Base-by-base conservation (phyloP, 2,329 filamentous ascomycete genomes). In the Cytospora piceae region DNA sequence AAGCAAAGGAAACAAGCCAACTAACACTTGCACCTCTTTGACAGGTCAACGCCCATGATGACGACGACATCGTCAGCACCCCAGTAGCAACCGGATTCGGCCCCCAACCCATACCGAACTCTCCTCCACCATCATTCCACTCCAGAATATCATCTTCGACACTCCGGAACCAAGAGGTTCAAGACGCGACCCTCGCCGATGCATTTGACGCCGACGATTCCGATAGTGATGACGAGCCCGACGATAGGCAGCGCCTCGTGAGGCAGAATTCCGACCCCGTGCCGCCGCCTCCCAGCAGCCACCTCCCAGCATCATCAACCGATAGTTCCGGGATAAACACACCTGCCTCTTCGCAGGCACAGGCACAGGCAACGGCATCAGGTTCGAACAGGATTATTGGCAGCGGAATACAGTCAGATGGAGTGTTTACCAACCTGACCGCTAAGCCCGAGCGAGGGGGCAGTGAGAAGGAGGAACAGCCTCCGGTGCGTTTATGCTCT, bases 361-460 rank as follows among this genome's bases (percentile, higher is more conserved):
- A n/a, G 72, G 72, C 58, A 65, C 70, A 22, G 61, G 66, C 22
- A 61, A 63, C 32, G 66, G 57, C 66, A 29, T 37, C 64, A 15
- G 64, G 68, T 2, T 68, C 55, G 11, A 67, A 59, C 37, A 29
- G 67, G 1, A 84, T 91, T 2, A 87, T 92, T 68, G 90, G 92
- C 53, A 87, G 90, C 61, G 90, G 89, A 29, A 86, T 88, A n/a
- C 89, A 91, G 63, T 93, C 92, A 58, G 95, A 98, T 77, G 95
- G 95, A 68, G 95, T 99, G 31, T 99, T 97, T 79, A 95, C 94
- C 63, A 99, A 99, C 76, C 79, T 99, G 70, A 93, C 88, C 70
- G 95, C 95, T 17, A 94, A 97, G 75, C 94, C 94, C 0, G 92
- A 96, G 72, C 83, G 88, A 53, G 90, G 88, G 32, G 90, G 92